Conservation (phyloP, 805 yeast genomes). For the Sugiyamaella valdiviana region DNA sequence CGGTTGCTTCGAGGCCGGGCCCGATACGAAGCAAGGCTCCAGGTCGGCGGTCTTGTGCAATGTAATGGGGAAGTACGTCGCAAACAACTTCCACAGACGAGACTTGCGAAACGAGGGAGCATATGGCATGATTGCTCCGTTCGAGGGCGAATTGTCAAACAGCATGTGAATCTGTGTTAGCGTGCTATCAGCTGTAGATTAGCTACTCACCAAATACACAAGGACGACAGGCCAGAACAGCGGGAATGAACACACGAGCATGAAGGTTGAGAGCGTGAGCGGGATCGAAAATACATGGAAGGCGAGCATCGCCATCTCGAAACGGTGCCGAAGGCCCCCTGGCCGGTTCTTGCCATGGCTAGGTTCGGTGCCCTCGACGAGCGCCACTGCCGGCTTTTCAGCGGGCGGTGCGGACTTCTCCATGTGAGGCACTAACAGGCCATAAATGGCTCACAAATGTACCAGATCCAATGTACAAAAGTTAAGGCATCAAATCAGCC, state of each 20-base stretch:
- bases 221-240: constrained; percentile 61
- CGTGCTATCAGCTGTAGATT: not conserved
- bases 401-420: too few relatives aligned
- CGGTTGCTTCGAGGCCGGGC: not conserved
- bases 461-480: too few relatives aligned
- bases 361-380: too few relatives aligned
- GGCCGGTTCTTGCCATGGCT: too few relatives aligned
- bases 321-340: constrained; percentile 36
- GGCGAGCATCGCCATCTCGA: constrained; percentile 62
- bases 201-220: constrained; percentile 43
- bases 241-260: constrained; percentile 53
- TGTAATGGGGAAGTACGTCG: constrained; percentile 71
- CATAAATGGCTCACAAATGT: too few relatives aligned
- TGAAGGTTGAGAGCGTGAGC: constrained; percentile 37
- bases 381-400: too few relatives aligned
- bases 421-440: too few relatives aligned
- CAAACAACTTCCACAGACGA: constrained; percentile 63
- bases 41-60: constrained; percentile 63
- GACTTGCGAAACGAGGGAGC: constrained; percentile 52
- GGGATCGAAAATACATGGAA: constrained; percentile 74
- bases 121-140: constrained; percentile 62
- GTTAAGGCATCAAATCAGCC: too few relatives aligned
- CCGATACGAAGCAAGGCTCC: constrained; percentile 49
- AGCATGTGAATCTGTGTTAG: constrained; percentile 40
- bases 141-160: constrained; percentile 61